phyloP scores from a whole-genome alignment of 768 basidiomycete genomes.

The Roridomyces roridus region DNA sequence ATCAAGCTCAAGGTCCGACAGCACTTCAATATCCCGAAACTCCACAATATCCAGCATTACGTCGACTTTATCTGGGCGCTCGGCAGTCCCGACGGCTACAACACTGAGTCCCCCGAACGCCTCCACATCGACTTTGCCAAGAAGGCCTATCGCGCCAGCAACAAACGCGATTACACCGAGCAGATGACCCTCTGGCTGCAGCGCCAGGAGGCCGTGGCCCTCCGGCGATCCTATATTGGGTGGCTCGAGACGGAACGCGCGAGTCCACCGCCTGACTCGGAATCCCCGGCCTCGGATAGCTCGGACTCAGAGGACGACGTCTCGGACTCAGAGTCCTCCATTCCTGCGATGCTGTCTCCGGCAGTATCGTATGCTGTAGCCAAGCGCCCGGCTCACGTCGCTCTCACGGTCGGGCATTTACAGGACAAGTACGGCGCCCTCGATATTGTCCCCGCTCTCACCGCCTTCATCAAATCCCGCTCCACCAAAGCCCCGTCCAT shows the following conservation, averaged over 20 bases:
- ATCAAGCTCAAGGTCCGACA: neutral
- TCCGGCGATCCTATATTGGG: slow-evolving; percentile 23
- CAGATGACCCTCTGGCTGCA: slow-evolving; percentile 41
- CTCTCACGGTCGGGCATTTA: too few relatives aligned
- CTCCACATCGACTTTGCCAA: neutral
- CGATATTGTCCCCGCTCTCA: too few relatives aligned
- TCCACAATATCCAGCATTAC: neutral
- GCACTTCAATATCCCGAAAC: neutral
- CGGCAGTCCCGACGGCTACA: slow-evolving; percentile 1
- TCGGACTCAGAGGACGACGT: too few relatives aligned
- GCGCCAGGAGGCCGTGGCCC: slow-evolving; percentile 33
- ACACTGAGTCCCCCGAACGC: neutral
- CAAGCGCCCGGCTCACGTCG: too few relatives aligned
- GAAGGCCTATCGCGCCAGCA: neutral
- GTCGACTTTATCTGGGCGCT: neutral
- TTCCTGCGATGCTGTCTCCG: too few relatives aligned
- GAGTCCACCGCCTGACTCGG: too few relatives aligned
- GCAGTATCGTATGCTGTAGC: neutral
- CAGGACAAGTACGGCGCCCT: too few relatives aligned
- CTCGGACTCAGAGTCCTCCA: too few relatives aligned
- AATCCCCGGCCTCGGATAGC: too few relatives aligned
- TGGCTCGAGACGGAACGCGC: slow-evolving; percentile 22
- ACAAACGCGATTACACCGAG: slow-evolving; percentile 9
- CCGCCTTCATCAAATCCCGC: too few relatives aligned
- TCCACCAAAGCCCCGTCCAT: too few relatives aligned